Evolutionary conservation across 768 basidiomycete genomes (phyloP), one percentile per base, ranked within the genome.

Genomic region (Flagelloscypha sp.): DNA sequence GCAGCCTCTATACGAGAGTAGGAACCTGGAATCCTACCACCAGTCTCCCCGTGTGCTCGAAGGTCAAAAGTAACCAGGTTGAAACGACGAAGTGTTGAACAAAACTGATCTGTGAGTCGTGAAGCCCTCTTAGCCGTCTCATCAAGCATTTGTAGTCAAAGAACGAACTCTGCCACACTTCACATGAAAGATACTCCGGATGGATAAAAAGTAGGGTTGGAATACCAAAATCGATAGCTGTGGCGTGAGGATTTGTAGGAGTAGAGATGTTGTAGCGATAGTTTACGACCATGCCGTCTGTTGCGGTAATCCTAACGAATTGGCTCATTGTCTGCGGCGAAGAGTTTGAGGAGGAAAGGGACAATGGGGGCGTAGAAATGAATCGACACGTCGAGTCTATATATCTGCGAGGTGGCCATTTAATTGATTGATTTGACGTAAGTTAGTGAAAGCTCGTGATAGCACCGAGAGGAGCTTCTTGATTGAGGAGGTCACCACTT

Each of bases 201-300:
- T 49, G 48, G 13, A 49, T 19, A 22, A 49, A 42, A 2, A 49
- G 22, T 1, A 49, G 25, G 5, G 48, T 49, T 13, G 48, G 48
- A 3, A 44, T 27, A 25, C 33, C 19, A 16, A 15, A 11, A 24
- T 48, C 41, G 31, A 38, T 36, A 23, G 13, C 4, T 11, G 28
- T 18, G 7, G 41, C 44, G 10, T 35, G 36, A n/a, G 37, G 17
- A 5, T 36, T 12, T 16, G 38, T 33, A 3, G 47, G 47, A 16
- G 47, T 48, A 1, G 47, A 42, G 21, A 45, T 45, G 2, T 37
- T 27, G 23, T 45, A 45, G 38, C 19, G n/a, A n/a, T n/a, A n/a
- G n/a, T n/a, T n/a, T n/a, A n/a, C n/a, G n/a, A n/a, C n/a, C n/a
- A n/a, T n/a, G n/a, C n/a, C n/a, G n/a, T n/a, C n/a, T n/a, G n/a